These are phyloP conservation scores for Wallemia ichthyophaga DNA, from an alignment of 1,284 basidiomycete species.

Conservation along the genomic window DNA sequence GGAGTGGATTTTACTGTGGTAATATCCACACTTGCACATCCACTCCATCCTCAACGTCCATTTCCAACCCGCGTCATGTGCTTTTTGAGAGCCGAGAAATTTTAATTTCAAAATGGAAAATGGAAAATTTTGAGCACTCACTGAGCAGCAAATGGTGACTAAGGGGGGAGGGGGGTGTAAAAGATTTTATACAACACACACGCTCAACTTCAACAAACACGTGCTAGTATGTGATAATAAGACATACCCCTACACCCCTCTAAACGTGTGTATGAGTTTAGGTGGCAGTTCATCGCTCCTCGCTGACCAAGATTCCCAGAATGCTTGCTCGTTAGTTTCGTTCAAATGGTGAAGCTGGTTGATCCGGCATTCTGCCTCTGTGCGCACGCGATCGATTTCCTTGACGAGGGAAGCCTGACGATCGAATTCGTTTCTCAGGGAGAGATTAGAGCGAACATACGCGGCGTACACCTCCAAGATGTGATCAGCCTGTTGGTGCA, in stretches of 20 bases:
- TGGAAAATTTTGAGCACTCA: neutral
- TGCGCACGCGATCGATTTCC: neutral
- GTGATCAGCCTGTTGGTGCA: no score
- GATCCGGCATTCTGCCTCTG: neutral
- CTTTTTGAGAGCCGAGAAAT: no score
- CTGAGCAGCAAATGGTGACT: no score
- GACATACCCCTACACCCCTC: neutral
- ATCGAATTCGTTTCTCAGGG: neutral
- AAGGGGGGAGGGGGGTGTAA: no score
- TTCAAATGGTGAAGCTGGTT: neutral
- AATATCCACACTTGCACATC: no score
- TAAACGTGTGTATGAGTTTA: neutral
- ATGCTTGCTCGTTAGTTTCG: neutral
- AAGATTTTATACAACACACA: no score
- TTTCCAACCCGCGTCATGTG: no score
- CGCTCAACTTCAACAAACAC: no score
- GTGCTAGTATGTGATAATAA: neutral
- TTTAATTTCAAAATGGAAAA: neutral
- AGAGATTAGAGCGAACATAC: no score
- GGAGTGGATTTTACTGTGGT: no score
- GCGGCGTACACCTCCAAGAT: no score
- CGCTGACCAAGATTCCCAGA: neutral
- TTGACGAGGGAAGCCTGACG: neutral
- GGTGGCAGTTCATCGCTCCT: neutral
- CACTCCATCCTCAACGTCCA: no score